Percentiles rank a stretch among this genome's conserved stretches.
Evolutionary conservation across 495 filamentous ascomycete genomes (phyloP).

Genomic region (Penicillium atrosanguineum): DNA sequence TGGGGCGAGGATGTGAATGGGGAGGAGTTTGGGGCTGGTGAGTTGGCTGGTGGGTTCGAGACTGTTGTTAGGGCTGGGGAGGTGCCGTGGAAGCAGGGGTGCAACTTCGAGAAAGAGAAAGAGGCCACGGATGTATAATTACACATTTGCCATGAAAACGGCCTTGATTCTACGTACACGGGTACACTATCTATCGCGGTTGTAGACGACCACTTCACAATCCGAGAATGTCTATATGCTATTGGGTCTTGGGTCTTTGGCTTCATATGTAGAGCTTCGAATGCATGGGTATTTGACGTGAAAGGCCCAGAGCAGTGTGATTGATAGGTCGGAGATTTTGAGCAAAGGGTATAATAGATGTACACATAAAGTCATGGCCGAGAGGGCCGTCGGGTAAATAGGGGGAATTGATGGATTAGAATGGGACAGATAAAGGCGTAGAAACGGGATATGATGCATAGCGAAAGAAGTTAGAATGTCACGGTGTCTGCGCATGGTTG

Average conservation of each 20-base stretch:
- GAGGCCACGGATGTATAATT: neutral
- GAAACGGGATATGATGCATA: neutral
- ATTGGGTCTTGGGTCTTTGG: too few species aligned
- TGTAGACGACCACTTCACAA: too few species aligned
- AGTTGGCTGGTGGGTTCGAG: constrained; percentile 69
- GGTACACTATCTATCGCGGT: too few species aligned
- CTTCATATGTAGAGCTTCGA: too few species aligned
- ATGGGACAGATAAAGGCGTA: neutral
- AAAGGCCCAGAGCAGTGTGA: neutral
- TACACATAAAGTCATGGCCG: constrained; percentile 30
- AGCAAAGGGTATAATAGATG: constrained; percentile 26
- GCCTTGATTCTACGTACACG: neutral
- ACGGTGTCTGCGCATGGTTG: neutral
- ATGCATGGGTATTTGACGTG: too few species aligned
- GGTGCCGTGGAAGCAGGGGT: constrained; percentile 50
- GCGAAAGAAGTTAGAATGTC: neutral
- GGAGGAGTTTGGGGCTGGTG: constrained; percentile 29
- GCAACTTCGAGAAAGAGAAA: constrained; percentile 14
- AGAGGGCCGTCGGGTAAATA: constrained; percentile 1
- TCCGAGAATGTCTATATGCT: too few species aligned
- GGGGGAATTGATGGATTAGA: neutral
- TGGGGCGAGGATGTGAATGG: constrained; percentile 65
- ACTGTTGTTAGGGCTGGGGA: constrained; percentile 74
- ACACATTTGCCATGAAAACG: neutral
- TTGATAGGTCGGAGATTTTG: neutral